Conservation (phyloP, 768 basidiomycete genomes). For the Termitomyces titanicus region DNA sequence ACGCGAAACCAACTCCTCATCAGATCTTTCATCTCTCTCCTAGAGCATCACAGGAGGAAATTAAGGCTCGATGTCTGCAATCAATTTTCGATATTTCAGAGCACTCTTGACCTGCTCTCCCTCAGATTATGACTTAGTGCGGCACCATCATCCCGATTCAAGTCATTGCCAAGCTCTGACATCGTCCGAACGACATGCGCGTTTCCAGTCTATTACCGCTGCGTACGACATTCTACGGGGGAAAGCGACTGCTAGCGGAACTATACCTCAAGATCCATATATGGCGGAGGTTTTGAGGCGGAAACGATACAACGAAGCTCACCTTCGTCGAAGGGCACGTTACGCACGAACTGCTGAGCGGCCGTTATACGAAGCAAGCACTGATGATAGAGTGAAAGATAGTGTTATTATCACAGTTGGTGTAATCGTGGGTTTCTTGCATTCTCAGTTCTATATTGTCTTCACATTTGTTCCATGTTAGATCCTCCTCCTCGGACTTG, state of each 20-base stretch:
- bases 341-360: slow-evolving; percentile 13
- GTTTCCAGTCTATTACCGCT: slow-evolving; percentile 60
- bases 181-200: slow-evolving; percentile 45
- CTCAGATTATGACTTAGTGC: slow-evolving; percentile 57
- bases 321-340: slow-evolving; percentile 20
- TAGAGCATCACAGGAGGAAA: slow-evolving; percentile 52
- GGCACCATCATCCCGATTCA: slow-evolving; percentile 70
- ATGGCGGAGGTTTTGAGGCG: slow-evolving; percentile 50
- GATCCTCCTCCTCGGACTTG: slow-evolving; percentile 43
- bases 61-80: slow-evolving; percentile 65
- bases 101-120: not conserved
- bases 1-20: slow-evolving; percentile 56
- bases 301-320: slow-evolving; percentile 36
- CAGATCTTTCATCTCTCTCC: slow-evolving; percentile 69
- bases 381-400: slow-evolving; percentile 50
- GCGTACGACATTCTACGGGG: slow-evolving; percentile 61
- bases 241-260: slow-evolving; percentile 18
- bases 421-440: slow-evolving; percentile 36
- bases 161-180: slow-evolving; percentile 36
- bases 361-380: slow-evolving; percentile 26
- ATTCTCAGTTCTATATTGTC: not conserved
- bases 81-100: not conserved
- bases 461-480: slow-evolving; percentile 14
- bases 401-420: slow-evolving; percentile 44
- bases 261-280: slow-evolving; percentile 35